Percentiles rank a stretch among this genome's conserved stretches.
Evolutionary conservation across 1,284 basidiomycete genomes (phyloP).

Genomic region (Melampsora larici-populina): DNA sequence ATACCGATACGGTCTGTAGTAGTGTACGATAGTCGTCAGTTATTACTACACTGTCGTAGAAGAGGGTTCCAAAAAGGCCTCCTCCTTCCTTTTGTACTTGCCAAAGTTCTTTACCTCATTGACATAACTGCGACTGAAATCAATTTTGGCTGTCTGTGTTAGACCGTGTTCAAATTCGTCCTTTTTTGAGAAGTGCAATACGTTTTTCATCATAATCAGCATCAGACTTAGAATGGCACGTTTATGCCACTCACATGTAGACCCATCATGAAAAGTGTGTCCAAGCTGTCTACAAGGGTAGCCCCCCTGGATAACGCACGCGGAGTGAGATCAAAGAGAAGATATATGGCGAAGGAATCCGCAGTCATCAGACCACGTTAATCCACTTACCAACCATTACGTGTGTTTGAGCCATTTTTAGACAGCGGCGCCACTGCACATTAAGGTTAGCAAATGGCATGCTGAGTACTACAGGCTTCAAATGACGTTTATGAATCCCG

Average conservation of each 20-base stretch:
- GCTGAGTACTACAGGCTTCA: background rate
- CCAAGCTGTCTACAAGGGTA: constrained; percentile 26
- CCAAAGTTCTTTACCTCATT: background rate
- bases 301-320: constrained; percentile 12
- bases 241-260: constrained; percentile 35
- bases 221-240: too few relatives aligned
- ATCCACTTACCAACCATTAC: constrained; percentile 34
- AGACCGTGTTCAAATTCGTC: constrained; percentile 20
- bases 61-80: too few relatives aligned
- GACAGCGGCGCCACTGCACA: constrained; percentile 16
- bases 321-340: too few relatives aligned
- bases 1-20: constrained; percentile 25
- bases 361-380: too few relatives aligned
- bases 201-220: too few relatives aligned
- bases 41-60: too few relatives aligned
- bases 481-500: background rate
- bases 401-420: constrained; percentile 20
- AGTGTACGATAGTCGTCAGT: too few relatives aligned
- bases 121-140: constrained; percentile 30
- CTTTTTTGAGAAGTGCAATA: constrained; percentile 4
- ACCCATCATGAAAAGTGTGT: constrained; percentile 35
- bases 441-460: background rate
- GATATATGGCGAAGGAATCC: too few relatives aligned
- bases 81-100: too few relatives aligned
- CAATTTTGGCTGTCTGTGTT: constrained; percentile 22